Evolutionary conservation across 768 basidiomycete genomes (phyloP).

Genomic region (Boletales sp.): DNA sequence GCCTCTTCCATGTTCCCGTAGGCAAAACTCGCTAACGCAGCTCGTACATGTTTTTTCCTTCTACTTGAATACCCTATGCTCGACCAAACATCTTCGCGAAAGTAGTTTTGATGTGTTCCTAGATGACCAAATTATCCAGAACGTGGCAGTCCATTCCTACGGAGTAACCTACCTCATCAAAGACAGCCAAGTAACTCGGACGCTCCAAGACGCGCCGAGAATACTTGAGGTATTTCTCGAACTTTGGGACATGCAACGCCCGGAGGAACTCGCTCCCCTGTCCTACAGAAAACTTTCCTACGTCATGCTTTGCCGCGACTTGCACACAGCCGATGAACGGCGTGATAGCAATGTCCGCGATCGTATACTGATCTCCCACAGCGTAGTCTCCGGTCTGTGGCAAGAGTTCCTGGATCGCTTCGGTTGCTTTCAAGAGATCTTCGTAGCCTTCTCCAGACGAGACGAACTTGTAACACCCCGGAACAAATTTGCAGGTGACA

Average conservation of each 20-base stretch:
- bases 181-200: constrained; percentile 54
- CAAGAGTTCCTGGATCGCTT: constrained; percentile 49
- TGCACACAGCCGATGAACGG: constrained; percentile 60
- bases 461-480: constrained; percentile 37
- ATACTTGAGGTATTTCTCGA: constrained; percentile 50
- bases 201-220: constrained; percentile 44
- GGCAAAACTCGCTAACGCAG: too few relatives aligned
- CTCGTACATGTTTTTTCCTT: too few relatives aligned
- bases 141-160: too few relatives aligned
- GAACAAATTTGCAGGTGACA: constrained; percentile 43
- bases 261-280: constrained; percentile 44
- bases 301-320: constrained; percentile 42
- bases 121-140: neutral
- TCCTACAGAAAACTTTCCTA: constrained; percentile 48
- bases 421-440: constrained; percentile 40
- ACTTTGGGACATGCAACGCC: constrained; percentile 39
- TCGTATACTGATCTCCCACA: constrained; percentile 34
- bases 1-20: too few relatives aligned
- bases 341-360: constrained; percentile 58
- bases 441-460: constrained; percentile 39
- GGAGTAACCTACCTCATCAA: constrained; percentile 42
- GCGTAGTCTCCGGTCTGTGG: constrained; percentile 40
- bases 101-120: constrained; percentile 10
- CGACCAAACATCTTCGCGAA: constrained; percentile 6
- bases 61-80: neutral